Percentiles rank a stretch among this genome's conserved stretches.
These are phyloP conservation scores for Chrysoporthe austroafricana DNA, from an alignment of 2,329 filamentous ascomycete genomes.

Conservation along the genomic window DNA sequence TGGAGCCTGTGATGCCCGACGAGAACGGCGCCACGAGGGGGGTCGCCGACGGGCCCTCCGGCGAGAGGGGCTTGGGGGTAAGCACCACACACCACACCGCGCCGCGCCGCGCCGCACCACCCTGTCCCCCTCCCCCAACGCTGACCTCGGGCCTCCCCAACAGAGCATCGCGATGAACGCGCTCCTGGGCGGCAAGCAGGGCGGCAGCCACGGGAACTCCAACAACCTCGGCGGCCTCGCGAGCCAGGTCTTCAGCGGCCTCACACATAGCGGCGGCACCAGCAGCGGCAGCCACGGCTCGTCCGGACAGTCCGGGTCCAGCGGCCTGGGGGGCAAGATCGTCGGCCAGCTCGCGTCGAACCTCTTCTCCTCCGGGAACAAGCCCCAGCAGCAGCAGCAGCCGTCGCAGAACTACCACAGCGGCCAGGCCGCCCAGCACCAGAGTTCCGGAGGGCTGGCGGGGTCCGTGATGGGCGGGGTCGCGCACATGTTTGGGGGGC, in stretches of 20 bases:
- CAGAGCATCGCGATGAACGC: slow-evolving; percentile 66
- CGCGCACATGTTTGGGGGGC: slow-evolving; percentile 55
- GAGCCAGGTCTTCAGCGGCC: slow-evolving; percentile 50
- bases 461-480: slow-evolving; percentile 60
- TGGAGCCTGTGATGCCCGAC: slow-evolving; percentile 60
- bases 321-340: slow-evolving; percentile 54
- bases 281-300: slow-evolving; percentile 35
- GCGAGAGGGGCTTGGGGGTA: slow-evolving; percentile 69
- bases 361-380: slow-evolving; percentile 54
- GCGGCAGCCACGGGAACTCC: slow-evolving; percentile 42
- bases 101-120: too few species aligned
- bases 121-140: too few species aligned
- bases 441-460: slow-evolving; percentile 49
- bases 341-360: slow-evolving; percentile 61
- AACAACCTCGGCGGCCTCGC: slow-evolving; percentile 52
- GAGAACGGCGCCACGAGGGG: slow-evolving; percentile 35
- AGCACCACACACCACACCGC: slow-evolving; percentile 38
- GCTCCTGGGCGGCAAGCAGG: slow-evolving; percentile 53
- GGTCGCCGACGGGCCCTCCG: slow-evolving; percentile 48
- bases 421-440: slow-evolving; percentile 44
- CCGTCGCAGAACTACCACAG: slow-evolving; percentile 54
- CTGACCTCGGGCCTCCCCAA: slow-evolving; percentile 25
- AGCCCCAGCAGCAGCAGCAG: slow-evolving; percentile 44
- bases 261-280: slow-evolving; percentile 35
- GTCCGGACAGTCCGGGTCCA: slow-evolving; percentile 33